phyloP scores from a whole-genome alignment of 306 rosid genomes.

The Fragaria vesca region DNA sequence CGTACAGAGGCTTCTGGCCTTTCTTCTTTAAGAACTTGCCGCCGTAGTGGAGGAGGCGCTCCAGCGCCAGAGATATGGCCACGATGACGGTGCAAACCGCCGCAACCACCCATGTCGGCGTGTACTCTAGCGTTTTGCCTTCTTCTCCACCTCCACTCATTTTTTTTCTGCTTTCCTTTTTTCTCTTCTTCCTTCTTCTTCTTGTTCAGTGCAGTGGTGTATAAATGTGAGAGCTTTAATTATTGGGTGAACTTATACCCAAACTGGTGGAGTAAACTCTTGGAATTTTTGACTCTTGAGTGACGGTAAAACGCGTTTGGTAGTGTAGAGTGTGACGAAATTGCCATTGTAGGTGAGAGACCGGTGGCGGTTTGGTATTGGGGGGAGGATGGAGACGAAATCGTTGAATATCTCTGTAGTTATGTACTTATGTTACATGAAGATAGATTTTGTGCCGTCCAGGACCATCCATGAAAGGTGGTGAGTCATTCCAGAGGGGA shows the following conservation, averaged over 20 bases:
- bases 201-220: background rate
- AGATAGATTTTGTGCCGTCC: background rate
- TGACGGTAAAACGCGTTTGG: background rate
- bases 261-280: background rate
- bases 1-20: conserved; percentile 77
- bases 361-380: background rate
- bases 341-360: background rate
- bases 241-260: background rate
- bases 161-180: background rate
- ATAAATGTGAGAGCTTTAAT: background rate
- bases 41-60: conserved; percentile 65
- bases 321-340: background rate
- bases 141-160: conserved; percentile 66
- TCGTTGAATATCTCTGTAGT: background rate
- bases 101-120: conserved; percentile 91
- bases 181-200: background rate
- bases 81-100: conserved; percentile 76
- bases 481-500: background rate
- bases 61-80: conserved; percentile 66
- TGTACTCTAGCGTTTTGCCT: conserved; percentile 55
- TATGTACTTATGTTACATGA: background rate
- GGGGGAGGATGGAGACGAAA: background rate
- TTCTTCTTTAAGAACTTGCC: conserved; percentile 53
- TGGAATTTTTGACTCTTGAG: background rate
- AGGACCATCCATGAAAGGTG: background rate